Conservation (phyloP, 2,329 filamentous ascomycete species). For the Colletotrichum gigasporum region DNA sequence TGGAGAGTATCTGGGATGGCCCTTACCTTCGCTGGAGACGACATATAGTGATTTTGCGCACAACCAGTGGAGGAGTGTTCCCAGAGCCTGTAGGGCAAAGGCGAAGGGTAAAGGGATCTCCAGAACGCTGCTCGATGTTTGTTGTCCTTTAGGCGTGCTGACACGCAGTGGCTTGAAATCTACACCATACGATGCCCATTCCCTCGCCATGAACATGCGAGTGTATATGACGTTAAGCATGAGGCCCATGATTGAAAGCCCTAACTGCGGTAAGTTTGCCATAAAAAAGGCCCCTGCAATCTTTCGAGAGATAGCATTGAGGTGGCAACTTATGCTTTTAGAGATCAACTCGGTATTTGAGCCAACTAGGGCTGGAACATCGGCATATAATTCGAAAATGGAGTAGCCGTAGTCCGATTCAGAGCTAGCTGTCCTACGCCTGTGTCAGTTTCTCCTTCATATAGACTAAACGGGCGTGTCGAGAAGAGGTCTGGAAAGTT, state of each 20-base stretch:
- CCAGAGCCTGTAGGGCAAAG: neutral
- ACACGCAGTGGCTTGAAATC: neutral
- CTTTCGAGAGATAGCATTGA: no score
- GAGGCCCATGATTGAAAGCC: neutral
- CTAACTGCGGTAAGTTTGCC: neutral
- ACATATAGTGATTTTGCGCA: neutral
- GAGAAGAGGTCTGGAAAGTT: neutral
- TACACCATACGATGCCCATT: neutral
- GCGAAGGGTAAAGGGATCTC: neutral
- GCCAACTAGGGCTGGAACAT: no score
- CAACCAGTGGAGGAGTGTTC: neutral
- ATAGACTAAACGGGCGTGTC: no score
- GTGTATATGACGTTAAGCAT: neutral
- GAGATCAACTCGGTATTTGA: no score
- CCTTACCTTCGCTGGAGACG: neutral
- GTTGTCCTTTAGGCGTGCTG: neutral
- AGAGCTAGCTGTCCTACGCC: no score
- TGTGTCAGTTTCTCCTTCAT: no score
- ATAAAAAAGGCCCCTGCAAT: neutral
- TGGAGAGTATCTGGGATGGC: neutral
- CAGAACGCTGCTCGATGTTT: neutral
- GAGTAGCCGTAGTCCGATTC: no score
- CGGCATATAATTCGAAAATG: no score
- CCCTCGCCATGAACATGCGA: neutral
- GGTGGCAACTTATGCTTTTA: no score